A percentile compares a stretch with the other conserved stretches of the same genome.
Conservation (phyloP, 495 filamentous ascomycete genomes). For the Darksidea phi region DNA sequence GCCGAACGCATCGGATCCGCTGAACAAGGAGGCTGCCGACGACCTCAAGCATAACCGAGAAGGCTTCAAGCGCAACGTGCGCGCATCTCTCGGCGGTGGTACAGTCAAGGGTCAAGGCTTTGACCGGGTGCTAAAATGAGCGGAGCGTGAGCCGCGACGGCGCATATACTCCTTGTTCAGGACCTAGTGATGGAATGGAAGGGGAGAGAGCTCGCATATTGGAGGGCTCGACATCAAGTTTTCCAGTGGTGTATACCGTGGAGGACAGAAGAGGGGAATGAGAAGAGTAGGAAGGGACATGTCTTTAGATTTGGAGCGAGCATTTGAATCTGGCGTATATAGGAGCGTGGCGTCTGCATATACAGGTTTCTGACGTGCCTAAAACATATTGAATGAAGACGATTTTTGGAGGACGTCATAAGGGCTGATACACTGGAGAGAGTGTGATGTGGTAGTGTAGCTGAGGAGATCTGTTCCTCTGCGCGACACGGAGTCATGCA, state of each 20-base stretch:
- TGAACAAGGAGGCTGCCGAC: constrained; percentile 96
- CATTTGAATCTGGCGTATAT: constrained; percentile 28
- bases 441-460: not conserved
- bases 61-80: constrained; percentile 86
- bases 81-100: constrained; percentile 77
- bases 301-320: constrained; percentile 11
- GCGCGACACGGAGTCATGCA: not conserved
- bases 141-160: not conserved
- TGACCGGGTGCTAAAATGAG: constrained; percentile 66
- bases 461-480: not conserved
- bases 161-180: too few species aligned
- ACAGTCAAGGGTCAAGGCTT: constrained; percentile 68
- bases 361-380: not conserved
- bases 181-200: too few species aligned
- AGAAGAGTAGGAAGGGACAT: not conserved
- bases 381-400: not conserved
- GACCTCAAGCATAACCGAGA: constrained; percentile 83
- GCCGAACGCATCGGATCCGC: constrained; percentile 92
- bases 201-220: too few species aligned
- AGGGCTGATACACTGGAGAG: not conserved
- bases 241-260: too few species aligned
- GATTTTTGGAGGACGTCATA: constrained; percentile 6
- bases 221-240: too few species aligned
- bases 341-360: constrained; percentile 21
- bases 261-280: too few species aligned